phyloP scores from a whole-genome alignment of 1,284 basidiomycete genomes.

The Chalciporus sp. region DNA sequence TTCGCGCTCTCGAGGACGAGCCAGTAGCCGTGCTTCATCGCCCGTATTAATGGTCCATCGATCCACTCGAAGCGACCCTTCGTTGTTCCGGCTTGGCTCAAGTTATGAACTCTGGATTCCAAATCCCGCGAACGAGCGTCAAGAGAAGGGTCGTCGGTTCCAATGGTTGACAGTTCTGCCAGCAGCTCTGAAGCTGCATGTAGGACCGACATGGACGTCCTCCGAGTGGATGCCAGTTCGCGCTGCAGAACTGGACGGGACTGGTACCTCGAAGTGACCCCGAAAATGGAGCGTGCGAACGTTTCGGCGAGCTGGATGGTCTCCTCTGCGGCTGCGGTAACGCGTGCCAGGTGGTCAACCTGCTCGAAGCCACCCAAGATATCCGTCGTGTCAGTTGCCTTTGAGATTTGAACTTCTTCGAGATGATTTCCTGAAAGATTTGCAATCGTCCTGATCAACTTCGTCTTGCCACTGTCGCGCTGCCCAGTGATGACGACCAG shows the following conservation, averaged over 20 bases:
- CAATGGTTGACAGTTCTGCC: conserved; percentile 23
- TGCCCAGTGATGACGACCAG: conserved; percentile 87
- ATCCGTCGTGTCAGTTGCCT: conserved; percentile 91
- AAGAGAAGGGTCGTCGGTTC: conserved; percentile 14
- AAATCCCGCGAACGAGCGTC: conserved; percentile 17
- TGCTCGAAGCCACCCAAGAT: conserved; percentile 97
- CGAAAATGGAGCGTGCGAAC: conserved; percentile 40
- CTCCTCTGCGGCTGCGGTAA: conserved; percentile 43
- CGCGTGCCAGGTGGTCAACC: conserved; percentile 54
- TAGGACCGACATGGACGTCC: conserved; percentile 25
- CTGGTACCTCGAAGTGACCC: conserved; percentile 35
- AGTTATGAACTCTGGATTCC: conserved; percentile 13
- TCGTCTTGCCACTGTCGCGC: conserved; percentile 80
- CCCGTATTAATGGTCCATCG: conserved; percentile 91
- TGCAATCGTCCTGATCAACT: conserved; percentile 74
- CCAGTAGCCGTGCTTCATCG: conserved; percentile 90
- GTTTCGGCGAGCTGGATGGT: conserved; percentile 43
- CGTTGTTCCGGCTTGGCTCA: conserved; percentile 20
- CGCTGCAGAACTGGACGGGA: conserved; percentile 19
- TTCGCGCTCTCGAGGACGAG: conserved; percentile 93
- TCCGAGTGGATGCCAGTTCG: conserved; percentile 25
- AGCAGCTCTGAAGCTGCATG: conserved; percentile 24
- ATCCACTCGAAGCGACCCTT: conserved; percentile 89
- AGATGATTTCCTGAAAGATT: conserved; percentile 69
- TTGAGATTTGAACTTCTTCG: conserved; percentile 81